These are phyloP conservation scores for Rhododendron mucronatum DNA, from an alignment of 148 eudicot species.

Conservation along the genomic window DNA sequence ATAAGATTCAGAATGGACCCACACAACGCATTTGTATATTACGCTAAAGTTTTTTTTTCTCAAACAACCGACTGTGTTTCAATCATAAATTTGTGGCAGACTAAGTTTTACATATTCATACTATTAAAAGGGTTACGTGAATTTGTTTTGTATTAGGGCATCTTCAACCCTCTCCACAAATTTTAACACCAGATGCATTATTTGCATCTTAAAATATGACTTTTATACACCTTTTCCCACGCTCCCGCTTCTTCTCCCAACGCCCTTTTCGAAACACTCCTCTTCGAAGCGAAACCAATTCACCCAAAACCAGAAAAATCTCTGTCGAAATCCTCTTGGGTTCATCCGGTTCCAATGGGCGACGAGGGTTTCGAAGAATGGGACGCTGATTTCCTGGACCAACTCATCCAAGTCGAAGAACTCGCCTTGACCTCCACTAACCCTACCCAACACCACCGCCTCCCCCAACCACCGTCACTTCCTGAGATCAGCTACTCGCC, in stretches of 20 bases:
- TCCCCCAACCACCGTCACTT: background rate
- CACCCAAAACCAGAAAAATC: background rate
- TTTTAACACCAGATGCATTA: no score
- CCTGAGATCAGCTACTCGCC: slow-evolving; percentile 51
- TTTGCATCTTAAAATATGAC: no score
- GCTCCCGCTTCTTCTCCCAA: background rate
- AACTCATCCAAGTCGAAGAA: slow-evolving; percentile 47
- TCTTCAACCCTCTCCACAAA: no score
- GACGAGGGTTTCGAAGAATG: slow-evolving; percentile 46
- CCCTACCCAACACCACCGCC: slow-evolving; percentile 20
- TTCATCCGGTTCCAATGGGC: slow-evolving; percentile 18
- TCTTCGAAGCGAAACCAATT: background rate
- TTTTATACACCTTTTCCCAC: background rate
- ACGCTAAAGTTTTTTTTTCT: no score
- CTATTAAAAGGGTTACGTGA: no score
- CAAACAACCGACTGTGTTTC: no score
- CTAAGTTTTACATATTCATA: no score
- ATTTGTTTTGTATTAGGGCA: no score
- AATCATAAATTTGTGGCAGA: no score
- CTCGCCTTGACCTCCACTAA: slow-evolving; percentile 32
- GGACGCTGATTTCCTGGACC: slow-evolving; percentile 51
- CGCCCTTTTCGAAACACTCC: background rate
- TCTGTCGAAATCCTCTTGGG: background rate
- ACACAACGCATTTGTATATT: no score
- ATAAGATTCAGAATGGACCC: no score